These are phyloP conservation scores for Phytophthora pini DNA, from an alignment of 352 stramenopile genomes.

Conservation along the genomic window DNA sequence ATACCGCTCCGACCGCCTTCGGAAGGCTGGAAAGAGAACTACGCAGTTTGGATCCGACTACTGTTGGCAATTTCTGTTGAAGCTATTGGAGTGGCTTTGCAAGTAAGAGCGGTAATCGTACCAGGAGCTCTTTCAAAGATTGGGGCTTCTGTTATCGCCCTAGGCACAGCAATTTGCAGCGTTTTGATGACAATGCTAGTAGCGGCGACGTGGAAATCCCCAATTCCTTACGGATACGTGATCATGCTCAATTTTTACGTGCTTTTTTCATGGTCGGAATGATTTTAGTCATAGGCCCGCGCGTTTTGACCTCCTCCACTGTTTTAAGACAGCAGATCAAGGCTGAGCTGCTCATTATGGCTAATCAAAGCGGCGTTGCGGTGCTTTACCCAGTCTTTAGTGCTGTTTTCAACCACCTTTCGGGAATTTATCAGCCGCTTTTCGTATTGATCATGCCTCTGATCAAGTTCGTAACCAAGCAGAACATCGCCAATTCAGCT, in stretches of 20 bases:
- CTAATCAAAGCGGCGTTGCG: conserved; percentile 7
- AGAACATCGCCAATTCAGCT: no score
- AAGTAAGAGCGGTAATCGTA: conserved; percentile 6
- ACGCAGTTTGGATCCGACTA: conserved; percentile 1
- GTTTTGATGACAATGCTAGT: conserved; percentile 9
- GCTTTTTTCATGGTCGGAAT: not conserved
- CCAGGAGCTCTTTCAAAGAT: conserved; percentile 4
- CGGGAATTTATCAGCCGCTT: no score
- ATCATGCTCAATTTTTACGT: conserved; percentile 8
- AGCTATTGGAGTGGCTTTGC: not conserved
- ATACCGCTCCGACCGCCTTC: conserved; percentile 2
- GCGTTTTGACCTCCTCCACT: not conserved
- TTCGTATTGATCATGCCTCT: no score
- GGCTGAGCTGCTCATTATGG: conserved; percentile 12
- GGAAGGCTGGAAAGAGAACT: conserved; percentile 5
- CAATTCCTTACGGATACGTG: conserved; percentile 19
- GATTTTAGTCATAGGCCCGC: conserved; percentile 7
- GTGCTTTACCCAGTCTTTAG: conserved; percentile 20
- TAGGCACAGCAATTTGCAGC: not conserved
- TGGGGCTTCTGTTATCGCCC: conserved; percentile 2
- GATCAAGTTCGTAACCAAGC: no score
- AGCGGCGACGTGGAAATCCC: conserved; percentile 14
- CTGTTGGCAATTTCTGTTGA: conserved; percentile 12
- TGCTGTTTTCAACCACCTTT: conserved; percentile 8
- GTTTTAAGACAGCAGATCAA: conserved; percentile 3